A percentile compares a stretch with the other conserved stretches of the same genome.
Conservation (phyloP, 768 basidiomycete species). For the Suillus decipiens region DNA sequence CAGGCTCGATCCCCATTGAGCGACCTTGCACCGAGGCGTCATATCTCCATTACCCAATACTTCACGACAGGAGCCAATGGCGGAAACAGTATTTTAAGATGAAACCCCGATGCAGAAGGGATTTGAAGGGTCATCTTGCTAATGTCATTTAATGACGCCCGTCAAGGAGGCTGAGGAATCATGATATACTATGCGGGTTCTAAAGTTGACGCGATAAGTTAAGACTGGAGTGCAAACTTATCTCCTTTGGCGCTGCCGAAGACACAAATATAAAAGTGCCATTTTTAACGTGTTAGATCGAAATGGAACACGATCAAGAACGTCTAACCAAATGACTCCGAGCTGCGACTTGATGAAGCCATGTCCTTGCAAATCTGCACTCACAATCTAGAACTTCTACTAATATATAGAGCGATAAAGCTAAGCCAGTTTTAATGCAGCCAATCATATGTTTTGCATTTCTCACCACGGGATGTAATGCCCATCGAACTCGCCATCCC, state of each 20-base stretch:
- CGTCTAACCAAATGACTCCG: neutral
- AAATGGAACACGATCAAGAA: neutral
- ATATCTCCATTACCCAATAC: neutral
- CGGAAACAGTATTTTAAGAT: neutral
- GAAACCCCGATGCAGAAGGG: neutral
- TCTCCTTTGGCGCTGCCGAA: neutral
- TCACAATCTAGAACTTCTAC: neutral
- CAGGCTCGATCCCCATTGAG: neutral
- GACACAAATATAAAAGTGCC: neutral
- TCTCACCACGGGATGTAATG: constrained; percentile 13
- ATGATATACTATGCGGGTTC: neutral
- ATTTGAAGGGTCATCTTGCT: constrained; percentile 1
- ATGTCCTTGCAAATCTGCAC: neutral
- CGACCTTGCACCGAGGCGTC: neutral
- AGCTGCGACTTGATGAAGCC: neutral
- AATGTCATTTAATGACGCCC: neutral
- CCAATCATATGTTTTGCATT: constrained; percentile 15
- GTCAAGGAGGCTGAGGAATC: neutral
- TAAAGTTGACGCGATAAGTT: neutral
- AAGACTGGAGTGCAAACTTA: neutral
- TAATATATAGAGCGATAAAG: neutral
- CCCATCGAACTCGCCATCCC: neutral
- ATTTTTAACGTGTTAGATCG: neutral
- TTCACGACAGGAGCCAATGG: neutral
- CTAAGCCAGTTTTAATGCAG: constrained; percentile 5